phyloP scores from a whole-genome alignment of 257 asterid species.

The Jasminum sambac region DNA sequence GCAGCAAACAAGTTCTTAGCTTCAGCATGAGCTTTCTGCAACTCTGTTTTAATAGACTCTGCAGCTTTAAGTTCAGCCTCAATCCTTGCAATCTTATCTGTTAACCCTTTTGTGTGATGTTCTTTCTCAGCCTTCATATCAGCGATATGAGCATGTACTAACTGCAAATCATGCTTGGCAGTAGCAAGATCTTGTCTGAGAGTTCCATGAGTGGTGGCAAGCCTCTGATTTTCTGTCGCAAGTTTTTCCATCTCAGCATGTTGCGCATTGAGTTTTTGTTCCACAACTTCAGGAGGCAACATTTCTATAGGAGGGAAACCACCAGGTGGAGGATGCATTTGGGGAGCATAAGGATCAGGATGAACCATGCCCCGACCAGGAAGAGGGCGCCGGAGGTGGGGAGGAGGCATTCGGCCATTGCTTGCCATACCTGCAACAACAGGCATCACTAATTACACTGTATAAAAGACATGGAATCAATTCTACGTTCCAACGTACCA shows the following conservation, averaged over 20 bases:
- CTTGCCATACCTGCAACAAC: conserved; percentile 60
- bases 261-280: conserved; percentile 80
- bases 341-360: conserved; percentile 63
- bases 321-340: conserved; percentile 53
- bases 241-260: conserved; percentile 84
- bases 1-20: conserved; percentile 65
- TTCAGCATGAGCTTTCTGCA: conserved; percentile 81
- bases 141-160: conserved; percentile 63
- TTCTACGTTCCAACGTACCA: background rate
- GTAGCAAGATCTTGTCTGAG: conserved; percentile 92
- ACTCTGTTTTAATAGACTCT: conserved; percentile 55
- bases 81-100: conserved; percentile 66
- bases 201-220: conserved; percentile 82
- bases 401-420: conserved; percentile 74
- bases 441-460: conserved; percentile 21
- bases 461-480: background rate
- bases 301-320: conserved; percentile 70
- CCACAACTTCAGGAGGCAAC: conserved; percentile 80
- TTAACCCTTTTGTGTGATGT: conserved; percentile 59
- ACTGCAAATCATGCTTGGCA: conserved; percentile 79
- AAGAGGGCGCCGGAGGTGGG: conserved; percentile 59
- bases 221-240: conserved; percentile 78
- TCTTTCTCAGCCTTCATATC: conserved; percentile 71
- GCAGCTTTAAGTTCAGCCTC: conserved; percentile 71
- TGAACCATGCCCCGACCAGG: conserved; percentile 57